Conservation (phyloP, 1,139 yeast species). For the Saccharomyces pastorianus region DNA sequence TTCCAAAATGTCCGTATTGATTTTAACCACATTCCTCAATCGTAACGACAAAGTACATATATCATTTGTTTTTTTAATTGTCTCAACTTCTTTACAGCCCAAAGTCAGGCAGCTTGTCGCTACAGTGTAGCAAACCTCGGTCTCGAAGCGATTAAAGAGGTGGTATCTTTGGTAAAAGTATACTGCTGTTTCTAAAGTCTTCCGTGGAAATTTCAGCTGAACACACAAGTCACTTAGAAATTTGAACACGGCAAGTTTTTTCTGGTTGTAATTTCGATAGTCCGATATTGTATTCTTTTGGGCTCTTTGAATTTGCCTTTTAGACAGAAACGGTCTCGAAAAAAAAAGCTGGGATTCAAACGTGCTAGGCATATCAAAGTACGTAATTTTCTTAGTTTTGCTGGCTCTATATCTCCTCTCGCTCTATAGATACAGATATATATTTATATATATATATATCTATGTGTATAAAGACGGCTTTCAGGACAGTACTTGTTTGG, state of each 20-base stretch:
- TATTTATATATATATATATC: background rate
- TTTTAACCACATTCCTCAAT: constrained; percentile 26
- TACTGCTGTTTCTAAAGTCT: constrained; percentile 61
- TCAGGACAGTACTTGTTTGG: background rate
- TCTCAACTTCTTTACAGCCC: constrained; percentile 81
- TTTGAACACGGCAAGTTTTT: constrained; percentile 47
- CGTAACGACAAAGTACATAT: constrained; percentile 30
- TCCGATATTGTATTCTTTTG: constrained; percentile 49
- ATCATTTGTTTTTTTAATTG: constrained; percentile 70
- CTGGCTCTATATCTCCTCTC: background rate
- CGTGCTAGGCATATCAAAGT: background rate
- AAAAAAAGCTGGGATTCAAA: constrained; percentile 32
- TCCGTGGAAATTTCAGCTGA: constrained; percentile 53
- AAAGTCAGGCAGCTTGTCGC: constrained; percentile 70
- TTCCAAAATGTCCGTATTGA: constrained; percentile 34
- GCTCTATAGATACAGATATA: too few species aligned
- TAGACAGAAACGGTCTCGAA: constrained; percentile 58
- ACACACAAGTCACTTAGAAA: constrained; percentile 47
- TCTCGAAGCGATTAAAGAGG: constrained; percentile 52
- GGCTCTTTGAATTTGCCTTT: constrained; percentile 45
- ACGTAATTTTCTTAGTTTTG: background rate
- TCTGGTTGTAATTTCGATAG: constrained; percentile 40
- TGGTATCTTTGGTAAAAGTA: constrained; percentile 65
- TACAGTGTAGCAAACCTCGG: constrained; percentile 40
- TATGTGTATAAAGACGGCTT: background rate